Percentiles rank a stretch among this genome's conserved stretches.
phyloP scores from a whole-genome alignment of 192 early-diverging fungal species.

The Backusella macrospora region DNA sequence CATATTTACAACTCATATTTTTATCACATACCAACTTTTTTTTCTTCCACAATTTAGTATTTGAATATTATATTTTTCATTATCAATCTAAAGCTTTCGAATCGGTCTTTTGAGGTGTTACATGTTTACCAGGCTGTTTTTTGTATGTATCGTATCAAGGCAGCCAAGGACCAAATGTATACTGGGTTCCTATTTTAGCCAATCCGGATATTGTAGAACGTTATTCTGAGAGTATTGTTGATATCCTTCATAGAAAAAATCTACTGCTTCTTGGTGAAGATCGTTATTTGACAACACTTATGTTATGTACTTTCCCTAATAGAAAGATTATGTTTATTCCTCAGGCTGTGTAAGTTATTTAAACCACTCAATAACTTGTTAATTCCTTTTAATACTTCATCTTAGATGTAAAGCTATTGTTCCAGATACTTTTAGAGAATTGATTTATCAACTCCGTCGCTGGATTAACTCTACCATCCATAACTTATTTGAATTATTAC shows the following conservation, averaged over 20 bases:
- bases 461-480: conserved; percentile 98
- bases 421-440: conserved; percentile 81
- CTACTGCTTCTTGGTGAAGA: conserved; percentile 93
- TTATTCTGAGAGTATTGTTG: conserved; percentile 80
- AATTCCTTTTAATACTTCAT: too few species aligned
- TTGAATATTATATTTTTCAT: conserved; percentile 87
- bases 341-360: conserved; percentile 62
- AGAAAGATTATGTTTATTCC: conserved; percentile 96
- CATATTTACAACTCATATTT: neutral
- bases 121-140: conserved; percentile 82
- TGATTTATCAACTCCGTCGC: conserved; percentile 84
- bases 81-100: conserved; percentile 80
- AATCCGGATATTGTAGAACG: conserved; percentile 84
- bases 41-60: conserved; percentile 48
- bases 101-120: conserved; percentile 80
- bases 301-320: conserved; percentile 92
- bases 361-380: too few species aligned
- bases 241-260: conserved; percentile 93
- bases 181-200: conserved; percentile 78
- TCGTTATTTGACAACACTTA: conserved; percentile 93
- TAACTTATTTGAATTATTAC: conserved; percentile 82
- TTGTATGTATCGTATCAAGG: conserved; percentile 83
- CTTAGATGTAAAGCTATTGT: conserved; percentile 83
- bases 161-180: conserved; percentile 72
- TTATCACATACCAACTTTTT: conserved; percentile 4